Evolutionary conservation across 768 basidiomycete species (phyloP), one percentile per base, ranked within the genome.

Genomic region (Termitomyces sp.): DNA sequence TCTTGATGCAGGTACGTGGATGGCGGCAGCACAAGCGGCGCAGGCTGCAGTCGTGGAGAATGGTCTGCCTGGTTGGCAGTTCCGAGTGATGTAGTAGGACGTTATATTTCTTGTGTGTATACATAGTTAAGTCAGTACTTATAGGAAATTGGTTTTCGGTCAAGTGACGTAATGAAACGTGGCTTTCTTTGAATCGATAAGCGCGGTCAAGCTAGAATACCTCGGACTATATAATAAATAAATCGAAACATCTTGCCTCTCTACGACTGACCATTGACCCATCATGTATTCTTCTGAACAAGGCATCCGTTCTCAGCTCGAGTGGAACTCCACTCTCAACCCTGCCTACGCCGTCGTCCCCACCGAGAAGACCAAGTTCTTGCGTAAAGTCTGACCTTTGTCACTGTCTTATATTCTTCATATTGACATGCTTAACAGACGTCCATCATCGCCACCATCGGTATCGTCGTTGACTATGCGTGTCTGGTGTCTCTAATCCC

Each of bases 391-490:
- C 59, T 62, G 80, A 61, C 52, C 48, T 23, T 37, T 53, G 32
- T 12, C 12, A 28, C 17, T 52, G 16, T 58, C 25, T 41, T 40
- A 27, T 10, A 52, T 32, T 25, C 8, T 28, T 40, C 34, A 8
- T 32, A 19, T 40, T 58, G 46, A 58, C 39, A 54, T 11, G 19
- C 43, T 28, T 54, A 28, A 30, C 64, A 99, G 97, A 97, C 94
- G 14, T 81, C 91, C 58, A 98, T 99, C 75, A 98, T 99, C 72
- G 96, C 95, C 58, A 99, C 97, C 63, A 99, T 99, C 68, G 97
- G 96, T 90, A 63, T 58, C 80, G 59, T 55, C 58, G 55, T 49
- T 45, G 61, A 46, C 42, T 12, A 39, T 39, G 11, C 19, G 12
- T 28, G 37, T 21, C 8, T 14, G 39, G 27, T 28, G 19, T 23